phyloP scores from a whole-genome alignment of 2,329 filamentous ascomycete genomes.

The Aspergillus brunneoviolaceus region DNA sequence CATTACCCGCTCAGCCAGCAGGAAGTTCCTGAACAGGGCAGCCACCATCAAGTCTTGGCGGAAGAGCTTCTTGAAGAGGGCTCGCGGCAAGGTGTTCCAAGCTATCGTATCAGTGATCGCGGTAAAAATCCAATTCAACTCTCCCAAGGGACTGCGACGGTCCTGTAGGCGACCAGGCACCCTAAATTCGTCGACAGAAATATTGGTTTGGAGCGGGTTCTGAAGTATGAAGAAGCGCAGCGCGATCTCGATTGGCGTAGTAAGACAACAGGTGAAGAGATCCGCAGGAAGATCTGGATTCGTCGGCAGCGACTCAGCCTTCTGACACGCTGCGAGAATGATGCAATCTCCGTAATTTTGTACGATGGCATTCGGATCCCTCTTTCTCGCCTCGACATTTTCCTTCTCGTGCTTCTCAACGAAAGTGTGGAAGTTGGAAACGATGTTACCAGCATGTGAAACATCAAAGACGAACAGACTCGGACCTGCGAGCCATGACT shows the following conservation, averaged over 20 bases:
- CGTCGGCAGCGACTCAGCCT: slow-evolving; percentile 89
- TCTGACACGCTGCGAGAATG: slow-evolving; percentile 85
- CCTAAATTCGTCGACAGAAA: slow-evolving; percentile 79
- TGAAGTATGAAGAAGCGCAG: slow-evolving; percentile 94
- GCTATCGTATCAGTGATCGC: slow-evolving; percentile 98
- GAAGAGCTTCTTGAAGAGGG: slow-evolving; percentile 95
- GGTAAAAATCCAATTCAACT: slow-evolving; percentile 99
- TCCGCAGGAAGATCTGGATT: slow-evolving; percentile 92
- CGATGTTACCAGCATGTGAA: slow-evolving; percentile 91
- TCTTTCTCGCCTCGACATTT: slow-evolving; percentile 71
- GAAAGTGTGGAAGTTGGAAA: slow-evolving; percentile 91
- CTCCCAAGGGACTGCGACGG: slow-evolving; percentile 86
- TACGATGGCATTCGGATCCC: slow-evolving; percentile 67
- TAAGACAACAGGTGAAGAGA: slow-evolving; percentile 92
- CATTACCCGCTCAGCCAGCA: slow-evolving; percentile 94
- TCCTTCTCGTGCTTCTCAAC: slow-evolving; percentile 93
- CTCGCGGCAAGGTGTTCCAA: slow-evolving; percentile 89
- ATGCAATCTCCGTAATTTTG: slow-evolving; percentile 79
- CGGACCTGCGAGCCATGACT: slow-evolving; percentile 92
- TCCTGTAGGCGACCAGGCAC: slow-evolving; percentile 91
- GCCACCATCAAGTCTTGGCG: slow-evolving; percentile 99
- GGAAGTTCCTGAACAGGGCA: slow-evolving; percentile 91
- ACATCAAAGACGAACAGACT: slow-evolving; percentile 98
- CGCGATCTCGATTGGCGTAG: slow-evolving; percentile 96
- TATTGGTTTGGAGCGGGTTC: slow-evolving; percentile 68